A percentile compares a stretch with the other conserved stretches of the same genome.
These are phyloP conservation scores for Hericium rajendrae DNA, from an alignment of 768 basidiomycete genomes.

Conservation along the genomic window DNA sequence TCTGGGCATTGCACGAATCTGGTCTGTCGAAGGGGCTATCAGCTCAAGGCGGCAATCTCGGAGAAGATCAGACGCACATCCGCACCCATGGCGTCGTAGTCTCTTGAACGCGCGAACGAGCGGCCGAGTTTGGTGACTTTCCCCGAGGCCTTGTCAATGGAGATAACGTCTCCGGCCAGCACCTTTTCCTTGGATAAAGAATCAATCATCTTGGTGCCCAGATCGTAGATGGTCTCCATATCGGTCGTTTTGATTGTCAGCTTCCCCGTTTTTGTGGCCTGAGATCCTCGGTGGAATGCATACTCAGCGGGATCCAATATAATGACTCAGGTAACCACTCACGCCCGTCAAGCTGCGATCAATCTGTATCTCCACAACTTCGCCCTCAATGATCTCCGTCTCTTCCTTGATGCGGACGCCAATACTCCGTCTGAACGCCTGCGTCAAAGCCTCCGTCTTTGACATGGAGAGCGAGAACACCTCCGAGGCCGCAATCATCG, in stretches of 20 bases:
- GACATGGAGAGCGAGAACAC: slow-evolving; percentile 98
- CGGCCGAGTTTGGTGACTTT: slow-evolving; percentile 94
- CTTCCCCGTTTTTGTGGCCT: slow-evolving; percentile 98
- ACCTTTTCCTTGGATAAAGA: slow-evolving; percentile 96
- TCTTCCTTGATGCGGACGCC: slow-evolving; percentile 97
- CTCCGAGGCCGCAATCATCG: slow-evolving; percentile 95
- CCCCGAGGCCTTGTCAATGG: slow-evolving; percentile 96
- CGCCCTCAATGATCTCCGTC: slow-evolving; percentile 94
- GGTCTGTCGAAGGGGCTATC: slow-evolving; percentile 44
- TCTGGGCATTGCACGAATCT: slow-evolving; percentile 98
- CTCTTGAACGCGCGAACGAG: slow-evolving; percentile 92
- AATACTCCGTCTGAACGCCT: slow-evolving; percentile 92
- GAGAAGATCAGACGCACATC: slow-evolving; percentile 53
- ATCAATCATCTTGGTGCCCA: slow-evolving; percentile 99
- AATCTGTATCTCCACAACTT: slow-evolving; percentile 97
- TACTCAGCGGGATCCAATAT: background rate
- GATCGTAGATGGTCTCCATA: slow-evolving; percentile 99
- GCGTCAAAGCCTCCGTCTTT: slow-evolving; percentile 96
- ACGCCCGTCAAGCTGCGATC: slow-evolving; percentile 96
- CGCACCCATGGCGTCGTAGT: slow-evolving; percentile 99
- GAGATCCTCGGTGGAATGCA: background rate
- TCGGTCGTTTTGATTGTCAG: slow-evolving; percentile 96
- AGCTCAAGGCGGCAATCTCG: background rate
- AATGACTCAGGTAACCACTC: slow-evolving; percentile 19
- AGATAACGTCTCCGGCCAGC: slow-evolving; percentile 86